A percentile compares a stretch with the other conserved stretches of the same genome.
phyloP scores from a whole-genome alignment of 306 rosid species.

The Phaseolus lunatus region DNA sequence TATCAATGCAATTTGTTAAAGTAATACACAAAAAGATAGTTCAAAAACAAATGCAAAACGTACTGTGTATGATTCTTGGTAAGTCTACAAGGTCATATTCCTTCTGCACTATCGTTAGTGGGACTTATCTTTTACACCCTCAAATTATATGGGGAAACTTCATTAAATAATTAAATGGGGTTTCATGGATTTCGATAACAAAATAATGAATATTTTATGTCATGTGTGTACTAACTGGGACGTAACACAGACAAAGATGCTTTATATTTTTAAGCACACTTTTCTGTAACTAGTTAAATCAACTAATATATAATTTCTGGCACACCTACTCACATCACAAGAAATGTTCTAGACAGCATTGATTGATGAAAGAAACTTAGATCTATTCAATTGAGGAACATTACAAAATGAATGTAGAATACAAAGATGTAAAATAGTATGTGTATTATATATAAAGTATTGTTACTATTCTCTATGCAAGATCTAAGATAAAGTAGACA shows the following conservation, averaged over 20 bases:
- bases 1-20: slow-evolving; percentile 19
- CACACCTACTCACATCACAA: not conserved
- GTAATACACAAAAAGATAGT: not conserved
- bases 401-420: not conserved
- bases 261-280: slow-evolving; percentile 10
- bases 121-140: slow-evolving; percentile 33
- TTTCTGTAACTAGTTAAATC: not conserved
- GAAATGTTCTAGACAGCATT: not conserved
- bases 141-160: slow-evolving; percentile 34
- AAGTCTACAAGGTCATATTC: slow-evolving; percentile 43
- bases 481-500: not conserved
- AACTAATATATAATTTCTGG: not conserved
- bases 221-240: not conserved
- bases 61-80: slow-evolving; percentile 33
- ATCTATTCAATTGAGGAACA: not conserved
- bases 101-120: slow-evolving; percentile 38
- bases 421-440: not conserved
- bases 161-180: not conserved
- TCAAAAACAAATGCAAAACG: not conserved
- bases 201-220: not conserved
- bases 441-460: too few relatives aligned
- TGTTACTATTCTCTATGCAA: not conserved
- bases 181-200: slow-evolving; percentile 31
- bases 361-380: not conserved
- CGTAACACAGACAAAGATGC: slow-evolving; percentile 18